Evolutionary conservation across 2,329 filamentous ascomycete genomes (phyloP), one percentile per base, ranked within the genome.

Genomic region (Cephalotrichum gorgonifer): DNA sequence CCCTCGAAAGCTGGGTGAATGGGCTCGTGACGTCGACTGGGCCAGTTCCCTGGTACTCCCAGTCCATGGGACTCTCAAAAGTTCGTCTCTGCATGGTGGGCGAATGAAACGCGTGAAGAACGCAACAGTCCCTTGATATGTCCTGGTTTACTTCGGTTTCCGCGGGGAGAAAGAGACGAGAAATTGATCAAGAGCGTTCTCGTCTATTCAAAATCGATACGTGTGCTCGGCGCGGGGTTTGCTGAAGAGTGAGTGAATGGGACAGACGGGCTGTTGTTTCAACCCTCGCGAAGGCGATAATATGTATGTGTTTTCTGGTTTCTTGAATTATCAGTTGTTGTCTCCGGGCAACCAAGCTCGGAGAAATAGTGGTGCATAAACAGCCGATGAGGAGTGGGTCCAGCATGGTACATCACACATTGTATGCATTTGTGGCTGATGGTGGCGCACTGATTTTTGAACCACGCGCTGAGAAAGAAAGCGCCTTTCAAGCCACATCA

Each of bases 21-120:
- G 80, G 80, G 54, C 79, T 82, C 9, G 76, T 78, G 17, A 72
- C 72, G 63, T 83, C 80, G 52, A 79, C 63, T 17, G 78, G 78
- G 2, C 73, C 78, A 44, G 67, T 63, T 52, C 69, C 71, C 56
- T 82, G 73, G 61, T 79, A 83, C 60, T 83, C 77, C 76, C 77
- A 84, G 57, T 83, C 80, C 80, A 84, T 84, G 54, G 70, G 78
- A 53, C 76, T 70, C 63, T 83, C 79, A 54, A 69, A 74, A 2
- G 74, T 78, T 57, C 80, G 70, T 55, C 70, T 70, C 48, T 78
- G 71, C 71, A 77, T 80, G 35, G 39, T 42, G 14, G 33, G 33
- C 33, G 33, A n/a, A 28, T 28, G 26, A 27, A 20, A 20, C 3
- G 33, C 33, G 33, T 17, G 33, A 38, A 20, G 33, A 38, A n/a